phyloP scores from a whole-genome alignment of 176 grass and related monocot species.

The Oryza coarctata region DNA sequence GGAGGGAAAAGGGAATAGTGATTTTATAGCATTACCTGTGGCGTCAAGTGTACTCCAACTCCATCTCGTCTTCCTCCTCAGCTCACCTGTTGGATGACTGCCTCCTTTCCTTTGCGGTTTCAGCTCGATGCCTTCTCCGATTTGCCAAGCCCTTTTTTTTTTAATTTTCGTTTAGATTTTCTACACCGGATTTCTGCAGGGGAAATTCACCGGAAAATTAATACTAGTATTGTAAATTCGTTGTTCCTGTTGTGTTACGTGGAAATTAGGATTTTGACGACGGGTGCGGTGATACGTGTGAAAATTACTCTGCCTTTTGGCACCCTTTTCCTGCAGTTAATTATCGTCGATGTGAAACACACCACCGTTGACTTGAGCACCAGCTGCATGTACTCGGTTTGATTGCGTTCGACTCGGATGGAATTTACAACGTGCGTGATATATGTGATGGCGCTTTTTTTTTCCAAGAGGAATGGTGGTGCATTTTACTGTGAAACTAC shows the following conservation, averaged over 20 bases:
- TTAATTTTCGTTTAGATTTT: neutral
- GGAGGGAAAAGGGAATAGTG: neutral
- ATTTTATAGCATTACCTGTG: constrained; percentile 56
- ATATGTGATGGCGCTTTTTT: no score
- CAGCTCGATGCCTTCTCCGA: constrained; percentile 49
- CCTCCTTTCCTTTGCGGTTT: neutral
- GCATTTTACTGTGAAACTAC: no score
- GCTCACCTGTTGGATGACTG: no score
- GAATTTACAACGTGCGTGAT: neutral
- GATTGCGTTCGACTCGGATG: neutral
- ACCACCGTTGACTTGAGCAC: neutral
- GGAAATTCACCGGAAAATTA: neutral
- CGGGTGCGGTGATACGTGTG: neutral
- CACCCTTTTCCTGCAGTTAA: neutral
- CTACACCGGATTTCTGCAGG: neutral
- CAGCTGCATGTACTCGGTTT: neutral
- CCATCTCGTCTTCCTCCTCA: neutral
- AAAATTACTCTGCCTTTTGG: neutral
- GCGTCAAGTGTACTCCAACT: constrained; percentile 50
- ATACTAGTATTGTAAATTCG: neutral
- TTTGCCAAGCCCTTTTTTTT: constrained; percentile 21
- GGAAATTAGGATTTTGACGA: neutral
- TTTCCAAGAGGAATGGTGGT: no score
- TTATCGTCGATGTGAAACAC: neutral
- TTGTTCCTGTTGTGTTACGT: neutral